Percentiles rank a stretch among this genome's conserved stretches.
phyloP scores from a whole-genome alignment of 106 monocot species.

The Triglochin maritima region DNA sequence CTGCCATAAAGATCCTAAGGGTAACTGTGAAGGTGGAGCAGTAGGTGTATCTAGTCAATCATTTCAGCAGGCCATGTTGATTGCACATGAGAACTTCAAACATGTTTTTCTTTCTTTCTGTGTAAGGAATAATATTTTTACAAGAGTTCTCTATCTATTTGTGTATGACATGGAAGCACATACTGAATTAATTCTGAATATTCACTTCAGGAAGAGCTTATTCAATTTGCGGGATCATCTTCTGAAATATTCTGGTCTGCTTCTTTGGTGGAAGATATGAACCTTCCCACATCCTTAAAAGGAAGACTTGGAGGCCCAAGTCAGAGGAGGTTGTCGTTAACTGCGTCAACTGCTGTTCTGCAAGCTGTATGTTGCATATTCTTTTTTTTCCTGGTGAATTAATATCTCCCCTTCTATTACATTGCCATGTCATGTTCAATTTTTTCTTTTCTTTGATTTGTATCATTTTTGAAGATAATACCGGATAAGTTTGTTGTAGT shows the following conservation, averaged over 20 bases:
- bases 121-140: conserved; percentile 20
- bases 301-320: conserved; percentile 92
- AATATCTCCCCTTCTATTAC: too few relatives aligned
- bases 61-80: conserved; percentile 12
- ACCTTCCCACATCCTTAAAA: conserved; percentile 53
- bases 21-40: conserved; percentile 1
- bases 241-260: conserved; percentile 48
- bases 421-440: too few relatives aligned
- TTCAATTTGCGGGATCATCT: conserved; percentile 32
- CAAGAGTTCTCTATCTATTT: not conserved
- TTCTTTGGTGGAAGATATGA: conserved; percentile 7
- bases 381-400: too few relatives aligned
- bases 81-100: conserved; percentile 13
- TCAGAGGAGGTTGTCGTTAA: conserved; percentile 49
- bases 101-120: conserved; percentile 17
- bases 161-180: not conserved
- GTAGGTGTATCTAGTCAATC: conserved; percentile 8
- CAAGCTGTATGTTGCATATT: conserved; percentile 57
- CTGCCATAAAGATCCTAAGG: conserved; percentile 4
- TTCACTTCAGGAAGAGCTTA: conserved; percentile 42
- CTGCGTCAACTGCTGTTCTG: conserved; percentile 44
- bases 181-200: not conserved
- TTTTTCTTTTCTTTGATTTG: too few relatives aligned
- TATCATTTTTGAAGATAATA: too few relatives aligned
- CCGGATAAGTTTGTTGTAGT: too few relatives aligned